Evolutionary conservation across 176 grass and related monocot genomes (phyloP), one percentile per base, ranked within the genome.

Genomic region (Eleusine coracana): DNA sequence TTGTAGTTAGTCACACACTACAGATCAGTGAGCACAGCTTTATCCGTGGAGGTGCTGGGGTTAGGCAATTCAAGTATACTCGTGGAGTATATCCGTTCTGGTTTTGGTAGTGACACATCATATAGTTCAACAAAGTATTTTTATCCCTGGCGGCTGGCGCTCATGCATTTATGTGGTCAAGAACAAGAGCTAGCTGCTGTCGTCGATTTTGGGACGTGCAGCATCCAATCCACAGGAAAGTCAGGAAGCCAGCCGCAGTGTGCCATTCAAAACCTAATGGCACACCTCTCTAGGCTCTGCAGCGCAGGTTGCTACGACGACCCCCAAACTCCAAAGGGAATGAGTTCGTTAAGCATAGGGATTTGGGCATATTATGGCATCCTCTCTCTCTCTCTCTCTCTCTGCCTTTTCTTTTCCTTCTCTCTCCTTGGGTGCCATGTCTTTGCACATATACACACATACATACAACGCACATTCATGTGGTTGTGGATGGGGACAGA

Each of bases 301-400:
- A 80, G 28, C 77, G 60, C 70, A 75, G 76, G 73, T 15, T 85
- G 65, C 68, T 41, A 60, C 65, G 88, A 86, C 58, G 91, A 83
- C n/a, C 79, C 82, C 86, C 82, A 88, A 82, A 86, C 90, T 86
- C 76, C 84, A 75, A 92, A 82, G 86, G 55, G 82, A 74, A 89
- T 65, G 73, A 89, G 92, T 94, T 94, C 77, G 89, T 94, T 94
- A 91, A 89, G 83, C 86, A 88, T 94, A 89, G 92, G 92, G 92
- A 94, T 94, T 91, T 85, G 92, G 51, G 89, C 89, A 85, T 91
- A 71, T 81, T 10, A 42, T 70, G 39, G 49, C 81, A 28, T 71
- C 27, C 14, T 7, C 18, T 15, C 62, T 68, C 12, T 42, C 73
- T 8, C 25, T 66, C 37, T 40, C 18, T 75, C 48, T 40, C 18